Evolutionary conservation across 345 rosid genomes (phyloP).

Genomic region (Psidium friedrichsthalianum): DNA sequence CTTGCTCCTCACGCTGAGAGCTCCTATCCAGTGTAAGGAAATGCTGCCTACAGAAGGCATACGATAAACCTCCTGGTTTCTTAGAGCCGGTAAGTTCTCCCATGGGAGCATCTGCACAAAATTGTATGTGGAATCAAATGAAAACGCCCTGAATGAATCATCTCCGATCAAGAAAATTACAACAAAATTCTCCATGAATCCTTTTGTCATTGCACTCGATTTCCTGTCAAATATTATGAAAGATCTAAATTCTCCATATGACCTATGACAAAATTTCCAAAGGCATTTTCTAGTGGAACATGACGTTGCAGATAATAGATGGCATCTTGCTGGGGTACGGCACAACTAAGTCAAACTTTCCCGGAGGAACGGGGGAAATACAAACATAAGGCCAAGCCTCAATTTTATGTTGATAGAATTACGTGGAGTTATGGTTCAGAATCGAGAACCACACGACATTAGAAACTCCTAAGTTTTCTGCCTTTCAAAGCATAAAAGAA

Average conservation of each 20-base stretch:
- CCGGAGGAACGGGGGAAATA: background rate
- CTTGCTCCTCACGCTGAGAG: conserved; percentile 21
- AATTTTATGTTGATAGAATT: background rate
- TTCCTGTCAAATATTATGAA: background rate
- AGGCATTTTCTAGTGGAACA: background rate
- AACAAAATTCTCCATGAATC: background rate
- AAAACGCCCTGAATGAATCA: background rate
- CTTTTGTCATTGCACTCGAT: background rate
- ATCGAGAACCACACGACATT: background rate
- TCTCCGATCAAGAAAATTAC: background rate
- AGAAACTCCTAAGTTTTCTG: background rate
- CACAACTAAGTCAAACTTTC: background rate
- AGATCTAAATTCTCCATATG: background rate
- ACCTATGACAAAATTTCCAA: background rate
- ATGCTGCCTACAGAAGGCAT: conserved; percentile 94
- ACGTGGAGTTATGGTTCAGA: background rate
- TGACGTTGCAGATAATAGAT: background rate
- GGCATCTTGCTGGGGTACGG: background rate
- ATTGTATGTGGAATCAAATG: background rate
- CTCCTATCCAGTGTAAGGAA: conserved; percentile 37
- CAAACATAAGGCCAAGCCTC: background rate
- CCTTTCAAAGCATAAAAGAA: background rate
- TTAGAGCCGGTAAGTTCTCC: conserved; percentile 79
- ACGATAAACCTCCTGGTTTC: conserved; percentile 87
- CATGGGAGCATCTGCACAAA: conserved; percentile 88